These are phyloP conservation scores for Cicer yamashitae DNA, from an alignment of 306 rosid genomes.

Conservation along the genomic window DNA sequence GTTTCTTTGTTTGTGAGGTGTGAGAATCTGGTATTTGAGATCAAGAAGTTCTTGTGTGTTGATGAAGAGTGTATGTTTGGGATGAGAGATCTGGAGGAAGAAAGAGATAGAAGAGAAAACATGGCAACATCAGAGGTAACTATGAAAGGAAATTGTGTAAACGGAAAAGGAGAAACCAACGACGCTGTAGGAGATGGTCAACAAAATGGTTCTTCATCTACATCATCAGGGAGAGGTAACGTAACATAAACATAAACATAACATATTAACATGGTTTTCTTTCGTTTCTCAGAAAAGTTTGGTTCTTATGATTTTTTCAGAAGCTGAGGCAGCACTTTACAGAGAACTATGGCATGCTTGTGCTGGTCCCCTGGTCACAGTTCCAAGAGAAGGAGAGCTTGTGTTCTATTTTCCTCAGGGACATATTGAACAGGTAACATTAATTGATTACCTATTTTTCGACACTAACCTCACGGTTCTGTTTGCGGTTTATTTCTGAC, in stretches of 20 bases:
- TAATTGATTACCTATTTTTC: neutral
- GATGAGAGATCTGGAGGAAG: conserved; percentile 64
- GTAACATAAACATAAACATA: neutral
- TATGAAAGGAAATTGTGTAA: conserved; percentile 58
- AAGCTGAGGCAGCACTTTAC: conserved; percentile 79
- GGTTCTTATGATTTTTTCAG: conserved; percentile 44
- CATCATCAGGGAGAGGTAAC: conserved; percentile 53
- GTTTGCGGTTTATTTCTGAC: neutral
- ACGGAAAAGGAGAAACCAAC: conserved; percentile 57
- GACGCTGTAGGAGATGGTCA: conserved; percentile 49
- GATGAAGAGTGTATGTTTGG: conserved; percentile 8
- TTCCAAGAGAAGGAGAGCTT: conserved; percentile 75
- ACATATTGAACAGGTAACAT: conserved; percentile 86
- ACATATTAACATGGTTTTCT: neutral
- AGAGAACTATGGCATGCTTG: conserved; percentile 97
- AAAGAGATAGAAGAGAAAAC: neutral
- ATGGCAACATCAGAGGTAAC: conserved; percentile 78
- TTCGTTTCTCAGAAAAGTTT: neutral
- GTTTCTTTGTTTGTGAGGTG: conserved; percentile 24
- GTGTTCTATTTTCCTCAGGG: conserved; percentile 99
- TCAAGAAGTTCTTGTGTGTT: conserved; percentile 1
- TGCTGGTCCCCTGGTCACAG: conserved; percentile 94
- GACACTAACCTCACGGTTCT: neutral
- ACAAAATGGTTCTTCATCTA: conserved; percentile 50
- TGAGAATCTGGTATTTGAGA: neutral